Conservation (phyloP, 2,329 filamentous ascomycete species). For the Colletotrichum higginsianum region DNA sequence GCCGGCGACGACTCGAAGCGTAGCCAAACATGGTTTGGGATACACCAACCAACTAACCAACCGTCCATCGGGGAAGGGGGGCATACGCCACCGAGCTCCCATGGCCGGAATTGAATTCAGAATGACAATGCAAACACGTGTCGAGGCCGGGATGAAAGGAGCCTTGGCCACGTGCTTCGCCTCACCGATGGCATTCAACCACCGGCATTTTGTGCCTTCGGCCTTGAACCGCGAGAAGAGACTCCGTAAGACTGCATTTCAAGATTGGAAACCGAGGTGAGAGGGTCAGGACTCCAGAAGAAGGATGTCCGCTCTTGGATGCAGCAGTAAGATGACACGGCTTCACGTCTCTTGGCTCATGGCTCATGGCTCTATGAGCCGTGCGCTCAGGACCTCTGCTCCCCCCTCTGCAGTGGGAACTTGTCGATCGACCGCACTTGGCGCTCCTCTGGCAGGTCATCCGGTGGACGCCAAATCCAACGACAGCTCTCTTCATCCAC, state of each 20-base stretch:
- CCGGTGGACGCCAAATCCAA: slow-evolving; percentile 25
- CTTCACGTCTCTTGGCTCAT: slow-evolving; percentile 8
- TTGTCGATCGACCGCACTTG: slow-evolving; percentile 16
- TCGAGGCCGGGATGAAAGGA: slow-evolving; percentile 35
- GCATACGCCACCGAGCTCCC: slow-evolving; percentile 17
- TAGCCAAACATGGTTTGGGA: background rate
- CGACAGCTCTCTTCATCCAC: slow-evolving; percentile 2
- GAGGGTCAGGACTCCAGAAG: slow-evolving; percentile 4
- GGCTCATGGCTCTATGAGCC: slow-evolving; percentile 13
- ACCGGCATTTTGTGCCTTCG: slow-evolving; percentile 12
- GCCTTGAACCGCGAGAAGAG: slow-evolving; percentile 6
- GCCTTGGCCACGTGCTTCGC: slow-evolving; percentile 17
- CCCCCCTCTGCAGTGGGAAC: background rate
- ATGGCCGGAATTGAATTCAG: slow-evolving; percentile 11
- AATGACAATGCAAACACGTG: slow-evolving; percentile 27
- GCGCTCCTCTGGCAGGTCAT: slow-evolving; percentile 8
- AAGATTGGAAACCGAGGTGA: slow-evolving; percentile 20
- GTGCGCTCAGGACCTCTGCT: slow-evolving; percentile 1
- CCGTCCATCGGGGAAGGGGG: slow-evolving; percentile 1
- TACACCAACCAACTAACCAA: slow-evolving; percentile 3
- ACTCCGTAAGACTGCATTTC: slow-evolving; percentile 12
- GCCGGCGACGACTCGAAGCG: background rate
- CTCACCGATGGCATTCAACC: slow-evolving; percentile 22
- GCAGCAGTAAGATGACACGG: background rate
- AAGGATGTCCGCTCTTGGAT: slow-evolving; percentile 5